Evolutionary conservation across 192 early-diverging fungal genomes (phyloP).

Genomic region (Borealophlyctis nickersoniae): DNA sequence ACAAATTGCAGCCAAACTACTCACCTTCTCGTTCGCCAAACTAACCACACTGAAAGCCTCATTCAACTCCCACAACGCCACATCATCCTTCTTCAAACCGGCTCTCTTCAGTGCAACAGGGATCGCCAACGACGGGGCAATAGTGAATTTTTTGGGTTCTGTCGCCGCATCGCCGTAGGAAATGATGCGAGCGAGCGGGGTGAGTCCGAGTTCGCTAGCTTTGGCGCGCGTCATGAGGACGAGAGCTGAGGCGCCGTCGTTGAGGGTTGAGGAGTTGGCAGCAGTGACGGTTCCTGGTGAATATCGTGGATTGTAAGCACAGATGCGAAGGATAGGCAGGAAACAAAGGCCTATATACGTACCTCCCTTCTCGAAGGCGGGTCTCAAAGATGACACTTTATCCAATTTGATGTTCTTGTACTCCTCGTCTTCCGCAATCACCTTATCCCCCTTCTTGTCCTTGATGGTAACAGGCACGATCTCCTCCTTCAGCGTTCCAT

Average conservation of each 20-base stretch:
- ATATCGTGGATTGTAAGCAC: too few relatives aligned
- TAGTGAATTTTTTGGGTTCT: constrained; percentile 89
- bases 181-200: constrained; percentile 84
- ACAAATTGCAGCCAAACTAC: not conserved
- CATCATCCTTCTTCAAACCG: constrained; percentile 74
- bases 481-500: constrained; percentile 75
- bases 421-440: constrained; percentile 86
- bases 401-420: constrained; percentile 91
- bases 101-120: constrained; percentile 91
- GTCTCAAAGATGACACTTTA: constrained; percentile 72
- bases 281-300: constrained; percentile 79
- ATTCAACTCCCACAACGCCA: constrained; percentile 93
- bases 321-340: too few relatives aligned
- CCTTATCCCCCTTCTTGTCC: constrained; percentile 73
- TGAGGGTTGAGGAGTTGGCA: constrained; percentile 91
- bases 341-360: not conserved
- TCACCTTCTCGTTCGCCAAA: constrained; percentile 77
- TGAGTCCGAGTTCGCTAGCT: constrained; percentile 71
- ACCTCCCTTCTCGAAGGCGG: constrained; percentile 86
- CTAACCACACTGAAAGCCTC: constrained; percentile 96
- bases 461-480: constrained; percentile 81
- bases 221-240: constrained; percentile 76
- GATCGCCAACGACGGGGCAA: constrained; percentile 88
- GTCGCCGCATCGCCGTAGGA: constrained; percentile 89
- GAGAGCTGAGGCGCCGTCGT: constrained; percentile 93